Conservation (phyloP, 139 green algal genomes). For the Closterium sp. region DNA sequence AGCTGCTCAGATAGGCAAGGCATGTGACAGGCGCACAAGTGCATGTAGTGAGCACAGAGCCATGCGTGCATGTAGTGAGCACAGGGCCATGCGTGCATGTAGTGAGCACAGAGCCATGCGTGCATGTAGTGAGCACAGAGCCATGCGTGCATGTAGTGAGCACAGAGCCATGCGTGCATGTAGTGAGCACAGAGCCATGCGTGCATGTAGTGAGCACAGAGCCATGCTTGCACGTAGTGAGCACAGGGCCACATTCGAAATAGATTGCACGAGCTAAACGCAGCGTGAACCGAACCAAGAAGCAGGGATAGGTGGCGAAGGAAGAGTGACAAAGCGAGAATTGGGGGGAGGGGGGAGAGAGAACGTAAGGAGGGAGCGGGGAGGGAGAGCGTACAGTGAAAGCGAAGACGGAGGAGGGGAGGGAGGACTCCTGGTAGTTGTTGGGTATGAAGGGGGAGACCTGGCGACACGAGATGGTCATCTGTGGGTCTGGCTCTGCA, state of each 20-base stretch:
- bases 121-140: no score
- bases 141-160: no score
- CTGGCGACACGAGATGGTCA: slow-evolving; percentile 47
- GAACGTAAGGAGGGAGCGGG: not conserved
- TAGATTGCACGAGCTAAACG: no score
- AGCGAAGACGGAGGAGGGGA: slow-evolving; percentile 34
- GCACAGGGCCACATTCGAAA: not conserved
- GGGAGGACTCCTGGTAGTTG: slow-evolving; percentile 53
- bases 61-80: no score
- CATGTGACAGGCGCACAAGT: not conserved
- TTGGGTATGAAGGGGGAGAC: slow-evolving; percentile 51
- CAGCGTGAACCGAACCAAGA: no score
- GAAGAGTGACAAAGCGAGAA: not conserved
- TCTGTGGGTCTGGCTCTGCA: slow-evolving; percentile 39
- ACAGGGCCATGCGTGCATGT: no score
- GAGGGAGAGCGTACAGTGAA: slow-evolving; percentile 14
- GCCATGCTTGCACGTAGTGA: not conserved
- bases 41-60: no score
- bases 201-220: no score
- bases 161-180: not conserved
- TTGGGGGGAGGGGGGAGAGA: not conserved
- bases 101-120: no score
- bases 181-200: no score
- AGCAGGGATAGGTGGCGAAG: no score
- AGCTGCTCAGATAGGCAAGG: slow-evolving; percentile 8